Evolutionary conservation across 208 protist species (phyloP).

Genomic region (Wallacemonas rigidus): DNA sequence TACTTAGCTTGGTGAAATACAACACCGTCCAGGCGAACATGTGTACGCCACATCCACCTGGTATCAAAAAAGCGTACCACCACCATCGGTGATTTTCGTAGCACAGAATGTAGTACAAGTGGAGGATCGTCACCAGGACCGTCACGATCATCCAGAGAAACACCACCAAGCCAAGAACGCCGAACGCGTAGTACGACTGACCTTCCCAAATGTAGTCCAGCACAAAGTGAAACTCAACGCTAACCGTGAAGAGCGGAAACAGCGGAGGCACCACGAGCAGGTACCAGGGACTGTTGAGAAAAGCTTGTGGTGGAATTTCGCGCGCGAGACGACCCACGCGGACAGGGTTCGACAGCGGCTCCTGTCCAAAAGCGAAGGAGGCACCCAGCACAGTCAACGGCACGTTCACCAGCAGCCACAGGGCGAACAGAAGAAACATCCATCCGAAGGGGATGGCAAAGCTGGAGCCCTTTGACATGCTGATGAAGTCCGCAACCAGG

Average conservation of each 20-base stretch:
- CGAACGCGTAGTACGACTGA: conserved; percentile 98
- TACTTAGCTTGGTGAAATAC: conserved; percentile 89
- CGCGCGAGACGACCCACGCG: conserved; percentile 95
- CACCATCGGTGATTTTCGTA: conserved; percentile 98
- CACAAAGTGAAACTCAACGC: conserved; percentile 99
- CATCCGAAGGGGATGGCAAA: conserved; percentile 63
- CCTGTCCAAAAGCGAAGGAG: conserved; percentile 94
- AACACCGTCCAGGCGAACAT: conserved; percentile 93
- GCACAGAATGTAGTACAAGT: conserved; percentile 98
- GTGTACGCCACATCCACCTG: conserved; percentile 90
- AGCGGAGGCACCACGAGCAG: conserved; percentile 67
- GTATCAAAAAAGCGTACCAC: conserved; percentile 96
- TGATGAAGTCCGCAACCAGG: conserved; percentile 69
- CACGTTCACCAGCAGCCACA: conserved; percentile 94
- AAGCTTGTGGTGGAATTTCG: conserved; percentile 93
- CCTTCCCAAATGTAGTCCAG: conserved; percentile 94
- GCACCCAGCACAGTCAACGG: conserved; percentile 96
- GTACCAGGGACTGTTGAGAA: conserved; percentile 61
- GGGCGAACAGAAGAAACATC: conserved; percentile 55
- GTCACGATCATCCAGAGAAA: conserved; percentile 95
- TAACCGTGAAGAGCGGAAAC: conserved; percentile 96
- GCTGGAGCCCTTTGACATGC: conserved; percentile 54
- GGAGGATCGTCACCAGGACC: conserved; percentile 96
- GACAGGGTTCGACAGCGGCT: conserved; percentile 81
- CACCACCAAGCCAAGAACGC: conserved; percentile 97